Evolutionary conservation across 345 rosid genomes (phyloP).

Genomic region (Hibiscus mutabilis): DNA sequence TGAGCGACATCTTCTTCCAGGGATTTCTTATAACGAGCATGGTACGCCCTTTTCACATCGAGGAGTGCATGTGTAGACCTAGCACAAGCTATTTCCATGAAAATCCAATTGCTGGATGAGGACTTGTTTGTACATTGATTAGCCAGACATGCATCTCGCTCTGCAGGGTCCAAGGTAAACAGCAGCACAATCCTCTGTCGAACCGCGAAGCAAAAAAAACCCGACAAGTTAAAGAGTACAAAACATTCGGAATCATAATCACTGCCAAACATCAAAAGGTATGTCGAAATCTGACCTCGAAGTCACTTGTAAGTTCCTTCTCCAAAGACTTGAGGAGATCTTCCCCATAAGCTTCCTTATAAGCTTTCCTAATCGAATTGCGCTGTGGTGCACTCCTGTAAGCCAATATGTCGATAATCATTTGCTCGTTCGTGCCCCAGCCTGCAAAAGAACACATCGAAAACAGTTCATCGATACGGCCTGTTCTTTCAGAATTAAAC

Average conservation of each 20-base stretch:
- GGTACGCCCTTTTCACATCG: slow-evolving; percentile 8
- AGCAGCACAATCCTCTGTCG: slow-evolving; percentile 49
- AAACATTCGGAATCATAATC: not conserved
- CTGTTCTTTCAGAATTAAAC: not conserved
- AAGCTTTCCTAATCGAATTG: slow-evolving; percentile 41
- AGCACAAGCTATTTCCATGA: slow-evolving; percentile 74
- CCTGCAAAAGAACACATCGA: slow-evolving; percentile 33
- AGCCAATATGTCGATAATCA: slow-evolving; percentile 59
- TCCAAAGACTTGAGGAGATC: slow-evolving; percentile 67
- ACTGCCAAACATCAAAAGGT: not conserved
- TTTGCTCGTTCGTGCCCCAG: slow-evolving; percentile 82
- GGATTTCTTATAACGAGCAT: not conserved
- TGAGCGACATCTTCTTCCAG: not conserved
- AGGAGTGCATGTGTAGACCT: slow-evolving; percentile 54
- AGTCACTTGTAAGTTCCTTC: slow-evolving; percentile 77
- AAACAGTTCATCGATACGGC: not conserved
- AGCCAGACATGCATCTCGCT: slow-evolving; percentile 69
- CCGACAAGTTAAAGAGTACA: not conserved
- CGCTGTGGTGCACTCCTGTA: slow-evolving; percentile 58
- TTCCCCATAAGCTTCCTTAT: slow-evolving; percentile 55
- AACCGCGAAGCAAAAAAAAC: not conserved
- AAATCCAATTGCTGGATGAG: slow-evolving; percentile 58
- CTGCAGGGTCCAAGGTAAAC: slow-evolving; percentile 70
- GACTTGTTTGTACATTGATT: slow-evolving; percentile 61
- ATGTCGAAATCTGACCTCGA: slow-evolving; percentile 49